A percentile compares a stretch with the other conserved stretches of the same genome.
Conservation (phyloP, 441 rosid species). For the Corymbia calophylla region DNA sequence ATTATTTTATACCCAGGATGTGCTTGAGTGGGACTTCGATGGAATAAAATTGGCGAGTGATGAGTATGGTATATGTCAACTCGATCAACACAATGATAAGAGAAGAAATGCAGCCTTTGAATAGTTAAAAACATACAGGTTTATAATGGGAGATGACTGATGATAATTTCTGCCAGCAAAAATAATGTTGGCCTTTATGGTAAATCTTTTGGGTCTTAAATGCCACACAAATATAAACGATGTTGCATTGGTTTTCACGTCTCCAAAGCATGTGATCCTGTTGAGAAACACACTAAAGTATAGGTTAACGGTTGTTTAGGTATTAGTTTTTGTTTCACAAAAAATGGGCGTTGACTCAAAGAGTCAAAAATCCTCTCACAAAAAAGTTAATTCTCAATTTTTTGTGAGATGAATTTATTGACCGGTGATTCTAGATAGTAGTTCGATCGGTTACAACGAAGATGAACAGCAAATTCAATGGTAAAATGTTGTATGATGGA, state of each 20-base stretch:
- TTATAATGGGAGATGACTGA: neutral
- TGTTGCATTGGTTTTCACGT: neutral
- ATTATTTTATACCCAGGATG: neutral
- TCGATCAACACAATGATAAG: neutral
- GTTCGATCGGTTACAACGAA: neutral
- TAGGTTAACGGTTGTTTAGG: neutral
- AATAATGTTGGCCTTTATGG: neutral
- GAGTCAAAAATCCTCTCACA: neutral
- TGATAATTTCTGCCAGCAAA: neutral
- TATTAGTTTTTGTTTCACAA: neutral
- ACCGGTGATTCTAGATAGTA: neutral
- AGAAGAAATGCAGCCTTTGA: neutral
- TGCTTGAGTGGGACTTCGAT: neutral
- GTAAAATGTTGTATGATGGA: neutral
- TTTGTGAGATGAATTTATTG: neutral
- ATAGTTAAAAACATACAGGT: neutral
- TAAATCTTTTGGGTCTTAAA: neutral
- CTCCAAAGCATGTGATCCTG: neutral
- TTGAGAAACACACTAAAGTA: neutral
- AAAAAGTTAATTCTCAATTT: neutral
- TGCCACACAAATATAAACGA: neutral
- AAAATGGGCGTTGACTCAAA: neutral
- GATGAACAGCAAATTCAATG: neutral
- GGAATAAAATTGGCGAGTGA: neutral
- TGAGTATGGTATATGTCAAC: neutral